Evolutionary conservation across 352 stramenopile species (phyloP).

Genomic region (Phytophthora pisi): DNA sequence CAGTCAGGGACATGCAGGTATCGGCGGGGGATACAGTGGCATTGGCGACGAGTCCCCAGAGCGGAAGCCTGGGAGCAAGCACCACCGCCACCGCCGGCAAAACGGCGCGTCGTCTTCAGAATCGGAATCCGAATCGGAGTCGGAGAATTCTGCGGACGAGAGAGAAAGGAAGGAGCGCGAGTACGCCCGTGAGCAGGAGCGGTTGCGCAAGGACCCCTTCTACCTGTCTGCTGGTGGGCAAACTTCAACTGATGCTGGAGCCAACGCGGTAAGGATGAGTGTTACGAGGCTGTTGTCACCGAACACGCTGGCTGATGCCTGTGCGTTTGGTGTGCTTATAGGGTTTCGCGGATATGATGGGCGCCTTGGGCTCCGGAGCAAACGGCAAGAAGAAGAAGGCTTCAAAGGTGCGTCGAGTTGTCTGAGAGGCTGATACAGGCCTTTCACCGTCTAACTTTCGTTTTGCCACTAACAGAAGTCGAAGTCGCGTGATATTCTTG

Average conservation of each 20-base stretch:
- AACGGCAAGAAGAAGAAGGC: conserved; percentile 79
- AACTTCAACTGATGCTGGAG: conserved; percentile 37
- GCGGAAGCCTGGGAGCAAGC: conserved; percentile 53
- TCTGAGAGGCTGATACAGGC: not conserved
- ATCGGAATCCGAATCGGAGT: conserved; percentile 39
- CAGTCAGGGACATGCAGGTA: conserved; percentile 44
- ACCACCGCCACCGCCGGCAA: conserved; percentile 26
- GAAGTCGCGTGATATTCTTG: conserved; percentile 61
- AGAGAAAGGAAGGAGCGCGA: conserved; percentile 50
- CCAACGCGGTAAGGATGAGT: conserved; percentile 33
- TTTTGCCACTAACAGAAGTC: conserved; percentile 31
- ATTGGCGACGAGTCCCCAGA: conserved; percentile 51
- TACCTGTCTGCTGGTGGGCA: conserved; percentile 62
- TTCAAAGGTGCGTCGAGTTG: conserved; percentile 47
- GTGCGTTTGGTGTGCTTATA: conserved; percentile 22
- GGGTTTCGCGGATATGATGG: conserved; percentile 84
- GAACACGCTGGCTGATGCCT: conserved; percentile 7
- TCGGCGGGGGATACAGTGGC: conserved; percentile 41
- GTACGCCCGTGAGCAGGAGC: conserved; percentile 63
- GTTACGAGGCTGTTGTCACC: not conserved
- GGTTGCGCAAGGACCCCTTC: conserved; percentile 79
- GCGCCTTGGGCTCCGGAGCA: conserved; percentile 59
- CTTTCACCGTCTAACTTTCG: not conserved
- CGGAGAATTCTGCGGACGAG: conserved; percentile 45
- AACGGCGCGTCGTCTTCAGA: conserved; percentile 36